Evolutionary conservation across 768 basidiomycete species (phyloP).

Genomic region (Auricularia cornea): DNA sequence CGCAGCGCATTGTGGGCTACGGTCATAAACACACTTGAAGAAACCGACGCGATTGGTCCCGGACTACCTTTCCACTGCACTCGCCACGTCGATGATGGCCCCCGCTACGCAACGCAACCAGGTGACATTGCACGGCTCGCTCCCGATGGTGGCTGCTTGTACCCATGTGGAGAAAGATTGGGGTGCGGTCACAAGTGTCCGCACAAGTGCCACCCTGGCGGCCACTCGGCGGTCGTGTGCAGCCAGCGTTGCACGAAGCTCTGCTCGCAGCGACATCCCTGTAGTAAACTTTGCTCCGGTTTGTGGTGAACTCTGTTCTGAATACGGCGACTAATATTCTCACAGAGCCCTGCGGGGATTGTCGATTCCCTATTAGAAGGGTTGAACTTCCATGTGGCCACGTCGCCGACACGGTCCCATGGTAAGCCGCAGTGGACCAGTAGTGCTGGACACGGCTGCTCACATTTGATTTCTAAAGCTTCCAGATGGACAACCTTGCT

Average conservation of each 20-base stretch:
- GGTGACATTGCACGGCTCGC: slow-evolving; percentile 42
- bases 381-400: slow-evolving; percentile 56
- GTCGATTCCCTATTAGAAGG: slow-evolving; percentile 37
- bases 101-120: slow-evolving; percentile 36
- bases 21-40: slow-evolving; percentile 50
- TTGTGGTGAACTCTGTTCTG: too few relatives aligned
- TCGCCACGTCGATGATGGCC: slow-evolving; percentile 38
- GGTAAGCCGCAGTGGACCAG: too few relatives aligned
- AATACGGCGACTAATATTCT: slow-evolving; percentile 28
- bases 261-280: slow-evolving; percentile 52
- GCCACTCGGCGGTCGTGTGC: slow-evolving; percentile 43
- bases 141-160: slow-evolving; percentile 59
- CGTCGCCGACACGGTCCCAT: slow-evolving; percentile 32
- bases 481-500: slow-evolving; percentile 36
- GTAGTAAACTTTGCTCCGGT: slow-evolving; percentile 38
- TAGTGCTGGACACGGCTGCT: too few relatives aligned
- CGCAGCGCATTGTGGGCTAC: slow-evolving; percentile 49
- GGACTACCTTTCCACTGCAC: slow-evolving; percentile 51
- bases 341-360: slow-evolving; percentile 43
- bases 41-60: slow-evolving; percentile 36
- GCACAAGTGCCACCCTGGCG: slow-evolving; percentile 57
- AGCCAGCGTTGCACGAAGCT: slow-evolving; percentile 40
- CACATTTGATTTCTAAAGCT: slow-evolving; percentile 23
- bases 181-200: slow-evolving; percentile 60
- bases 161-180: slow-evolving; percentile 43